Evolutionary conservation across 2,329 filamentous ascomycete genomes (phyloP).

Genomic region (Penicillium sp.): DNA sequence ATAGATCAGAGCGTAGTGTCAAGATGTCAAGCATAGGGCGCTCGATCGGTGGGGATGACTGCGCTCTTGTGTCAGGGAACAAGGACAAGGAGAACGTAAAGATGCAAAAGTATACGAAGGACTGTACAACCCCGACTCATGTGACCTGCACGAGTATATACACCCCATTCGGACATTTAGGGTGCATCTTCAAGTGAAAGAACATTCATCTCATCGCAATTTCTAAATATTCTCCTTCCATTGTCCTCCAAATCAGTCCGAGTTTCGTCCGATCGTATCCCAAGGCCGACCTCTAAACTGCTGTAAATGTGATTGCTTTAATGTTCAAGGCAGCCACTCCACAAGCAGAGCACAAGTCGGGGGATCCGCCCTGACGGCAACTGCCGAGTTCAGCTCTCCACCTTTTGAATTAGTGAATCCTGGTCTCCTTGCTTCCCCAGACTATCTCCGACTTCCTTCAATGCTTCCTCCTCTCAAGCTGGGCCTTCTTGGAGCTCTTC

Average conservation of each 20-base stretch:
- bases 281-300: background rate
- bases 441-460: background rate
- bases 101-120: background rate
- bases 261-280: background rate
- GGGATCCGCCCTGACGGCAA: conserved; percentile 16
- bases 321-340: background rate
- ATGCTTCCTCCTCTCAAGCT: background rate
- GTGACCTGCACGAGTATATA: background rate
- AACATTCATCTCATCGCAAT: background rate
- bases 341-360: background rate
- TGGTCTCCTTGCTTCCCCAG: conserved; percentile 15
- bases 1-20: background rate
- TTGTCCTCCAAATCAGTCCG: background rate
- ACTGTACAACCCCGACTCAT: background rate
- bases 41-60: background rate
- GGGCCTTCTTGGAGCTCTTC: background rate
- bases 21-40: conserved; percentile 1
- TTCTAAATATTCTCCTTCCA: background rate
- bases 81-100: background rate
- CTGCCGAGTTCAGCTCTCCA: conserved; percentile 19
- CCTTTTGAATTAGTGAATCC: background rate
- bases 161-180: background rate
- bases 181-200: background rate
- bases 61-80: background rate
- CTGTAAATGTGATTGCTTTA: background rate